Conservation (phyloP, 164 flowering plant species). For the Vitis rupestris region DNA sequence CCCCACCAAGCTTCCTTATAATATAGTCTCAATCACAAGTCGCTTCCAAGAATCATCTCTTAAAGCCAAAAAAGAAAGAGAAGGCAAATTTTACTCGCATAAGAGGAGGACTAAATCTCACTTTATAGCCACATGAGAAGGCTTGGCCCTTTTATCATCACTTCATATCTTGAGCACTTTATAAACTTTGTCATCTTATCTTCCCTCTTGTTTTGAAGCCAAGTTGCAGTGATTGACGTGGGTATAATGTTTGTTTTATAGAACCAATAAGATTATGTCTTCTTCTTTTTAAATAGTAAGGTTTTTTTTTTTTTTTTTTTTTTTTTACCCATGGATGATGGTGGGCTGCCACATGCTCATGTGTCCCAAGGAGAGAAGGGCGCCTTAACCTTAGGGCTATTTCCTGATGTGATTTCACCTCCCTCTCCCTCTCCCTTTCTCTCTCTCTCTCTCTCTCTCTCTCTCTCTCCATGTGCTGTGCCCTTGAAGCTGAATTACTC, state of each 20-base stretch:
- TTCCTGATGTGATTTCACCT: neutral
- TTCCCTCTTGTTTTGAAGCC: slow-evolving; percentile 6
- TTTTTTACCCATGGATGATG: neutral
- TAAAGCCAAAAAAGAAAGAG: too few species aligned
- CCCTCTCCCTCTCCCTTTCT: neutral
- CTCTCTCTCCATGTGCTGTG: neutral
- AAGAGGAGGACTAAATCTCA: neutral
- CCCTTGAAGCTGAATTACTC: too few species aligned
- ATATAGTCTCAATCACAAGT: slow-evolving; percentile 31
- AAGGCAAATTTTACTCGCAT: too few species aligned
- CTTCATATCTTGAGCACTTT: neutral
- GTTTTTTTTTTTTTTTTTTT: neutral
- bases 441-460: neutral
- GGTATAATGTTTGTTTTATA: slow-evolving; percentile 18
- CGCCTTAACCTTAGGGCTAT: slow-evolving; percentile 21
- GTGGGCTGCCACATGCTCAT: slow-evolving; percentile 28
- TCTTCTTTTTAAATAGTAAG: neutral
- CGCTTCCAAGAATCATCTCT: slow-evolving; percentile 11
- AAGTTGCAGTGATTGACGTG: slow-evolving; percentile 21
- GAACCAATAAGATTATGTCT: neutral
- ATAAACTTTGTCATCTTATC: neutral
- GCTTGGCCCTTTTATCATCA: neutral
- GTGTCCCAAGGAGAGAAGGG: slow-evolving; percentile 24
- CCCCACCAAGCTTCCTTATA: slow-evolving; percentile 17
- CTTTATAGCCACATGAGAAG: neutral